phyloP scores from a whole-genome alignment of 352 stramenopile species.

The Elongisporangium anandrum region DNA sequence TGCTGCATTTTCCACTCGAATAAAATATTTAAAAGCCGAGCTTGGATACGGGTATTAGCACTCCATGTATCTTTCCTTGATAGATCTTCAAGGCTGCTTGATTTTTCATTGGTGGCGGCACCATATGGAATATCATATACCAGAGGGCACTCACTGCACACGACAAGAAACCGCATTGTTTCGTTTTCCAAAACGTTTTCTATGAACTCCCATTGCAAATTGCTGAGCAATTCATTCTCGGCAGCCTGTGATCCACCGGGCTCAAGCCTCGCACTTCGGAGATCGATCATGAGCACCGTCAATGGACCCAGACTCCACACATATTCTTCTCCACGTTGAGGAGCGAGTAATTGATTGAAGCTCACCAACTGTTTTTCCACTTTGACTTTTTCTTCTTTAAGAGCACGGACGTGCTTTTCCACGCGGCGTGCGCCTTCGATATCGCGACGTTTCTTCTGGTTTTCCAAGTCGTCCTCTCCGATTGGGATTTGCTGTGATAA shows the following conservation, averaged over 20 bases:
- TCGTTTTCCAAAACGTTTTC: conserved; percentile 31
- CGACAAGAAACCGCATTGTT: conserved; percentile 26
- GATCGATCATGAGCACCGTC: conserved; percentile 57
- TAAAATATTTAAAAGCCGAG: conserved; percentile 39
- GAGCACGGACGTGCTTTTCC: conserved; percentile 46
- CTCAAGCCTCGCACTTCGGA: conserved; percentile 47
- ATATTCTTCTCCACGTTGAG: conserved; percentile 64
- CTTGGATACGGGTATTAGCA: conserved; percentile 22
- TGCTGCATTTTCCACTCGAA: conserved; percentile 74
- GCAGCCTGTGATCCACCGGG: conserved; percentile 49
- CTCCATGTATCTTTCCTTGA: conserved; percentile 35
- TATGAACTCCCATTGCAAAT: conserved; percentile 57
- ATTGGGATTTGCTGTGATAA: conserved; percentile 36
- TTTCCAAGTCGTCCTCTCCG: conserved; percentile 28
- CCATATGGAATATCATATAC: conserved; percentile 22
- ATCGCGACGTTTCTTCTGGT: conserved; percentile 63
- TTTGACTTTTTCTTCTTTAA: conserved; percentile 48
- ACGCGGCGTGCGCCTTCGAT: conserved; percentile 55
- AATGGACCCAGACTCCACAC: conserved; percentile 34
- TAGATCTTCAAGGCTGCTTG: background rate
- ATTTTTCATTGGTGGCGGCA: conserved; percentile 5
- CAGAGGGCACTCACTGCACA: conserved; percentile 51
- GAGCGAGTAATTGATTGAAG: conserved; percentile 52
- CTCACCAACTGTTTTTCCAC: conserved; percentile 50
- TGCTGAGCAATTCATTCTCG: conserved; percentile 52